A percentile compares a stretch with the other conserved stretches of the same genome.
Evolutionary conservation across 352 stramenopile species (phyloP).

Genomic region (Phytophthora fragariae): DNA sequence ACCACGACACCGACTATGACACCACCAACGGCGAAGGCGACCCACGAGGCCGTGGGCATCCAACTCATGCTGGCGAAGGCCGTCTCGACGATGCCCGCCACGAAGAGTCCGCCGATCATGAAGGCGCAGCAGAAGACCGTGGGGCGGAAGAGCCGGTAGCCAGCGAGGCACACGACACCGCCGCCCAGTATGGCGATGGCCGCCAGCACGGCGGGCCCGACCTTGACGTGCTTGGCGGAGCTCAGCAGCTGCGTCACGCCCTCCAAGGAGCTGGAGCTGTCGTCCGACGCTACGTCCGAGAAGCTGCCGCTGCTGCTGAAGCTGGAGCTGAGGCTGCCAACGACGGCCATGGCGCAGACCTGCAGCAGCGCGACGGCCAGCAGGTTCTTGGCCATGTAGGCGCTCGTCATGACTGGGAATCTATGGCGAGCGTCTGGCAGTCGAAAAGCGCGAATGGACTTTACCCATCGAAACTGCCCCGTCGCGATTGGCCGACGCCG

Average conservation of each 20-base stretch:
- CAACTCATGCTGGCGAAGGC: constrained; percentile 56
- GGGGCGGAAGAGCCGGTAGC: constrained; percentile 66
- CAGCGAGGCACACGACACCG: constrained; percentile 51
- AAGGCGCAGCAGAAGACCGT: constrained; percentile 78
- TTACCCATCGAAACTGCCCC: background rate
- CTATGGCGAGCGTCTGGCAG: background rate
- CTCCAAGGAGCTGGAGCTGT: constrained; percentile 32
- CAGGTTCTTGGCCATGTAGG: constrained; percentile 28
- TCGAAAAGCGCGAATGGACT: background rate
- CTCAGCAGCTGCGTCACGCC: constrained; percentile 48
- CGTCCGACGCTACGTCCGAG: constrained; percentile 12
- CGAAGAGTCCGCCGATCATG: constrained; percentile 70
- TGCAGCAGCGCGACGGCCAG: constrained; percentile 31
- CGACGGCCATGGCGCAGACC: constrained; percentile 27
- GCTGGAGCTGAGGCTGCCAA: constrained; percentile 19
- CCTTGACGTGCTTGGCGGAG: constrained; percentile 49
- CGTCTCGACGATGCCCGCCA: constrained; percentile 60
- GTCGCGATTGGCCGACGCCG: background rate
- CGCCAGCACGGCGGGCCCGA: constrained; percentile 57
- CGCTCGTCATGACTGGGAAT: constrained; percentile 5
- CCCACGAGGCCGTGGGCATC: constrained; percentile 65
- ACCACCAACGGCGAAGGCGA: constrained; percentile 57
- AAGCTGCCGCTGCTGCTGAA: constrained; percentile 24
- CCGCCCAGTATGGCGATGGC: constrained; percentile 60
- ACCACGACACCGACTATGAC: constrained; percentile 51